Conservation (phyloP, 768 basidiomycete genomes). For the Amanita muscaria region DNA sequence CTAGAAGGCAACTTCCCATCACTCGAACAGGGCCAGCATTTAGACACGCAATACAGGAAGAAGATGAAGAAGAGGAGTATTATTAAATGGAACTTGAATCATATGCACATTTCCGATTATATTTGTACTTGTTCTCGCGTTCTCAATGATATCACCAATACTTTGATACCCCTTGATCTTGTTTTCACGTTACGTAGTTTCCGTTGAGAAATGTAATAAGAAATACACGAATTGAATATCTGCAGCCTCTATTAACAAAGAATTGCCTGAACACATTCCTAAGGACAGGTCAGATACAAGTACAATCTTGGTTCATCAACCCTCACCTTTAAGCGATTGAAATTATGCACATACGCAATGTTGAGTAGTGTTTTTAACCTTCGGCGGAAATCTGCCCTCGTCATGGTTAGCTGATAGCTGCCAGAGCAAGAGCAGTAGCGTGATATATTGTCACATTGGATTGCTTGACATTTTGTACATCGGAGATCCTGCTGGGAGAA, state of each 20-base stretch:
- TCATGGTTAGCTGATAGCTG: conserved; percentile 62
- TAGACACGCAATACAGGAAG: conserved; percentile 68
- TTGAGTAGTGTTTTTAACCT: conserved; percentile 78
- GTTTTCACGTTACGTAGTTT: background rate
- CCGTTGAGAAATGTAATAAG: no score
- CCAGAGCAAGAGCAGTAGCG: conserved; percentile 87
- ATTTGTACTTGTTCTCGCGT: conserved; percentile 2
- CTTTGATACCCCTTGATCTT: conserved; percentile 7
- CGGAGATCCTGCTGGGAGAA: conserved; percentile 87
- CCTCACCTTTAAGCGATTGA: conserved; percentile 56
- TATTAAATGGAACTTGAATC: no score
- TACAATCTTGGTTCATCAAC: conserved; percentile 5
- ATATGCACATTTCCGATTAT: no score
- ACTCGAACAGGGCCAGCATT: conserved; percentile 67
- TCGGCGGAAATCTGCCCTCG: conserved; percentile 61
- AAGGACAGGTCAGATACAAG: background rate
- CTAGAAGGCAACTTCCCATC: conserved; percentile 61
- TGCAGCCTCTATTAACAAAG: conserved; percentile 14
- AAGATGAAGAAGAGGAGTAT: conserved; percentile 83
- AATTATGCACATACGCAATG: conserved; percentile 66
- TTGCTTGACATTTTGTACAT: conserved; percentile 84
- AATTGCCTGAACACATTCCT: conserved; percentile 41
- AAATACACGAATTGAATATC: background rate
- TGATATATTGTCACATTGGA: conserved; percentile 83
- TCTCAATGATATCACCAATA: background rate